Percentiles rank a stretch among this genome's conserved stretches.
Conservation (phyloP, 345 rosid genomes). For the Eucalyptus marginata region DNA sequence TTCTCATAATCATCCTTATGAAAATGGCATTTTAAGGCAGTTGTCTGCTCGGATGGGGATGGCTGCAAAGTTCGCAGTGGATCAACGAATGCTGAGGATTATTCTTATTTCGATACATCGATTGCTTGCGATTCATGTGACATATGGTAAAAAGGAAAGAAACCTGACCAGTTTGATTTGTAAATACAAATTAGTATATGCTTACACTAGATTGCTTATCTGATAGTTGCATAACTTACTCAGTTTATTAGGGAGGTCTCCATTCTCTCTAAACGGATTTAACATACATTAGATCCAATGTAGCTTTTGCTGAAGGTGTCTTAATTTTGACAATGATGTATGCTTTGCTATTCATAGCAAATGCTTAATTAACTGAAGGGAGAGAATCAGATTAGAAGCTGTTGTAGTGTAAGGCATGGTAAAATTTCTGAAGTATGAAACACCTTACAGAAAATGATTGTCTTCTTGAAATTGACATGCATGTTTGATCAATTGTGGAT, state of each 20-base stretch:
- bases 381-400: too few relatives aligned
- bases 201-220: background rate
- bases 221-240: background rate
- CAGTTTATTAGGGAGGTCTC: background rate
- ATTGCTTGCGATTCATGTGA: conserved; percentile 99
- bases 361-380: background rate
- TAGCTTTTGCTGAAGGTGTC: background rate
- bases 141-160: conserved; percentile 47
- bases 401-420: too few relatives aligned
- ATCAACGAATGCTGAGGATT: conserved; percentile 34
- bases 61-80: conserved; percentile 74
- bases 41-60: conserved; percentile 92
- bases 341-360: background rate
- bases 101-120: conserved; percentile 76
- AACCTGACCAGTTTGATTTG: background rate
- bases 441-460: background rate
- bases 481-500: background rate
- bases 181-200: background rate
- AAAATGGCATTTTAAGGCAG: conserved; percentile 52
- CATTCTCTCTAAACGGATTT: background rate
- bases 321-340: background rate
- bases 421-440: background rate
- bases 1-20: conserved; percentile 4
- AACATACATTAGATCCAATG: background rate
- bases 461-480: background rate